A percentile compares a stretch with the other conserved stretches of the same genome.
These are phyloP conservation scores for Aspergillus alliaceus DNA, from an alignment of 2,329 filamentous ascomycete genomes.

Conservation along the genomic window DNA sequence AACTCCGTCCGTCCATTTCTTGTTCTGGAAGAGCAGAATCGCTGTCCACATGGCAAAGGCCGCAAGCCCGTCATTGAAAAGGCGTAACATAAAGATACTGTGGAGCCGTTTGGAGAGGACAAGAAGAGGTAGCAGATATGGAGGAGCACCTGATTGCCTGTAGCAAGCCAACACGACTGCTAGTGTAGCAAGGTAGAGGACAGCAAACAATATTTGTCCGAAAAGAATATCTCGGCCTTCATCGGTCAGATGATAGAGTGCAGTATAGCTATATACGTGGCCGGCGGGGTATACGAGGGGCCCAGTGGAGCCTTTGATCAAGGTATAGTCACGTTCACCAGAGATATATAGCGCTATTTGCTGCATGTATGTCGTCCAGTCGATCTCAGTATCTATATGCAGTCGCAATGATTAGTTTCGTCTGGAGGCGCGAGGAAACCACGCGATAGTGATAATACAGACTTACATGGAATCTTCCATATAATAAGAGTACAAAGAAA, in stretches of 20 bases:
- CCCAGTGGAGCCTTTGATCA: conserved; percentile 83
- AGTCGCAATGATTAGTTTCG: conserved; percentile 19
- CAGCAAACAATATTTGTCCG: conserved; percentile 82
- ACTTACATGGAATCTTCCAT: conserved; percentile 78
- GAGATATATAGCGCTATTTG: conserved; percentile 76
- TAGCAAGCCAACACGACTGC: conserved; percentile 82
- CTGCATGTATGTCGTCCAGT: conserved; percentile 97
- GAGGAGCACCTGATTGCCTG: conserved; percentile 55
- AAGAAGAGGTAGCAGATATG: conserved; percentile 82
- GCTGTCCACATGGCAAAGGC: conserved; percentile 78
- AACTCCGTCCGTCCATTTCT: conserved; percentile 71
- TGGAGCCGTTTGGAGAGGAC: conserved; percentile 89
- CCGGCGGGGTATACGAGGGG: conserved; percentile 93
- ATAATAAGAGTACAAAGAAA: conserved; percentile 73
- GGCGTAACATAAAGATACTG: conserved; percentile 85
- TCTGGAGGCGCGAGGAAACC: conserved; percentile 6
- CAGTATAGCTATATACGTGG: conserved; percentile 87
- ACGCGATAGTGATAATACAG: not conserved
- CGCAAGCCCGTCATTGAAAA: conserved; percentile 96
- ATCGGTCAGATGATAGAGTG: conserved; percentile 75
- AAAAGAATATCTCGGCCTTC: conserved; percentile 71
- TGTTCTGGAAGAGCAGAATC: conserved; percentile 75
- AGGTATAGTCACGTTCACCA: conserved; percentile 85
- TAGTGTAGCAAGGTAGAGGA: conserved; percentile 74
- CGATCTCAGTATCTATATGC: conserved; percentile 86